These are phyloP conservation scores for Hylodesmum podocarpum DNA, from an alignment of 306 rosid species.

Conservation along the genomic window DNA sequence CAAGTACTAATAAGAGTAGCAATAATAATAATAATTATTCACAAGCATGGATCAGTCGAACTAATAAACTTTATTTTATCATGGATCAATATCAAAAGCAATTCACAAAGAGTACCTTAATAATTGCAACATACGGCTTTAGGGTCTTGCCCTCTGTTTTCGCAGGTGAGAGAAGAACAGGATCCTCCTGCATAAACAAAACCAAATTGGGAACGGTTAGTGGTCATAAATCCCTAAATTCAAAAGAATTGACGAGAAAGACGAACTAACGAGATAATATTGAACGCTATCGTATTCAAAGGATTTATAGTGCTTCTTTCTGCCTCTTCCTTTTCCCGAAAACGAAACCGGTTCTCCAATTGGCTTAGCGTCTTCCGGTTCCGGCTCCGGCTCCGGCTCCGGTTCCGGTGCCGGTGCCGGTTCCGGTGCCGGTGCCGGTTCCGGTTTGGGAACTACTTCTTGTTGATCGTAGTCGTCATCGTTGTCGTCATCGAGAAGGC, in stretches of 20 bases:
- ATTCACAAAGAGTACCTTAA: slow-evolving; percentile 55
- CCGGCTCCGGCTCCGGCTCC: slow-evolving; percentile 4
- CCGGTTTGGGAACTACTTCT: not conserved
- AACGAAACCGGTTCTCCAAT: slow-evolving; percentile 66
- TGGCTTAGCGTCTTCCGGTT: slow-evolving; percentile 67
- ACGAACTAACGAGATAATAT: slow-evolving; percentile 58
- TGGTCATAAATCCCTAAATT: not conserved
- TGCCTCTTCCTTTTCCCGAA: slow-evolving; percentile 74
- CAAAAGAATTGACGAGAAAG: not conserved
- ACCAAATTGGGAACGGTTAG: not conserved
- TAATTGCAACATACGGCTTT: slow-evolving; percentile 93
- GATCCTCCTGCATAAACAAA: slow-evolving; percentile 70
- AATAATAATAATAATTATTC: not conserved
- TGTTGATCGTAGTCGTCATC: slow-evolving; percentile 25
- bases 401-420: slow-evolving; percentile 30
- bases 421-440: slow-evolving; percentile 19
- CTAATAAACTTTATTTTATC: not conserved
- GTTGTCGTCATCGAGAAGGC: slow-evolving; percentile 57
- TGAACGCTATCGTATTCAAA: slow-evolving; percentile 80
- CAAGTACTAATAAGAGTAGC: not conserved
- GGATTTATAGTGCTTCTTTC: slow-evolving; percentile 63
- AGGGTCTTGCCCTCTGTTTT: slow-evolving; percentile 62
- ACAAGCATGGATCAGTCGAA: not conserved
- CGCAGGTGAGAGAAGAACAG: slow-evolving; percentile 83
- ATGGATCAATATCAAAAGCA: not conserved